Conservation (phyloP, 1,284 basidiomycete genomes). For the Waitea zeae region DNA sequence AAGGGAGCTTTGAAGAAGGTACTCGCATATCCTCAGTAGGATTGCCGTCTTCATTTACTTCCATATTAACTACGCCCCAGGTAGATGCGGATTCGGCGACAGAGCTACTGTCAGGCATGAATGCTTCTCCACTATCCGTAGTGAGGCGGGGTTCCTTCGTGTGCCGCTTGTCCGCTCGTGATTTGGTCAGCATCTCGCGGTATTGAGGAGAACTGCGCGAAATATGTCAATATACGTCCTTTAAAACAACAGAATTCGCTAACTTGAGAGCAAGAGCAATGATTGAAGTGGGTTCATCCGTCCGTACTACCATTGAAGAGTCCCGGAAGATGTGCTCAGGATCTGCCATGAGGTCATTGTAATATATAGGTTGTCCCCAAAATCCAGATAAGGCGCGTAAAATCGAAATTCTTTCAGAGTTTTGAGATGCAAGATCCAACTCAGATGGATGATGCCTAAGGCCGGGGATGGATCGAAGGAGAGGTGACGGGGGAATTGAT, state of each 20-base stretch:
- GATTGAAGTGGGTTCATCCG: slow-evolving; percentile 96
- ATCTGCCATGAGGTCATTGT: slow-evolving; percentile 50
- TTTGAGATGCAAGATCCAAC: slow-evolving; percentile 27
- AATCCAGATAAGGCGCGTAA: slow-evolving; percentile 66
- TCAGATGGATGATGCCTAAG: slow-evolving; percentile 35
- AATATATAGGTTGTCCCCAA: slow-evolving; percentile 52
- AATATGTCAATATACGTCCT: background rate
- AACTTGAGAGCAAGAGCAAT: slow-evolving; percentile 90
- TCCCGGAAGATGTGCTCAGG: slow-evolving; percentile 92
- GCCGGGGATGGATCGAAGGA: slow-evolving; percentile 19
- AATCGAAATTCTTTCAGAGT: slow-evolving; percentile 58
- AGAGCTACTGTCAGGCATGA: slow-evolving; percentile 79
- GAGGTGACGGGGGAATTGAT: slow-evolving; percentile 37
- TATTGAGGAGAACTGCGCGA: slow-evolving; percentile 66
- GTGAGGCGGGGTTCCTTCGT: slow-evolving; percentile 48
- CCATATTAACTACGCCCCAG: slow-evolving; percentile 78
- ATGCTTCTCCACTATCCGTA: slow-evolving; percentile 48
- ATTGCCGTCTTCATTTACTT: slow-evolving; percentile 41
- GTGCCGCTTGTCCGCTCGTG: slow-evolving; percentile 53
- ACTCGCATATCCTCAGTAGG: slow-evolving; percentile 61
- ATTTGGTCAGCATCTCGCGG: slow-evolving; percentile 65
- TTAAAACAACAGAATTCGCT: slow-evolving; percentile 10
- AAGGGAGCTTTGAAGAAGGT: slow-evolving; percentile 64
- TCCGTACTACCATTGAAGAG: slow-evolving; percentile 88
- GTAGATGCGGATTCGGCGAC: slow-evolving; percentile 63